Percentiles rank a stretch among this genome's conserved stretches.
Evolutionary conservation across 2,329 filamentous ascomycete genomes (phyloP).

Genomic region (Colletotrichum neosansevieriae): DNA sequence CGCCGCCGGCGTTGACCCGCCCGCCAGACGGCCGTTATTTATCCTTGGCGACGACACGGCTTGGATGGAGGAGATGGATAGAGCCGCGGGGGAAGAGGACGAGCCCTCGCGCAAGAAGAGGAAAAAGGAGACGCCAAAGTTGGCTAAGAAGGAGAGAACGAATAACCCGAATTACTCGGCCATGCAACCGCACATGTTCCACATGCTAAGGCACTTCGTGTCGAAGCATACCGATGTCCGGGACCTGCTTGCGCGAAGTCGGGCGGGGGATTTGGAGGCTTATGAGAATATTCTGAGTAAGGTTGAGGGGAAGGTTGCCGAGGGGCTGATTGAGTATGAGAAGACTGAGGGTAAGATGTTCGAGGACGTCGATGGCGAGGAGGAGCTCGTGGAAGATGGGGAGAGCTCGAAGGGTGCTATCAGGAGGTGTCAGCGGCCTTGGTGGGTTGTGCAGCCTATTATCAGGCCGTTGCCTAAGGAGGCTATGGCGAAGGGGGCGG

Average conservation of each 20-base stretch:
- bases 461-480: slow-evolving; percentile 88
- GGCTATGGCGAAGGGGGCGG: slow-evolving; percentile 83
- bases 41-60: slow-evolving; percentile 68
- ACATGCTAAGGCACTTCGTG: slow-evolving; percentile 87
- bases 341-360: slow-evolving; percentile 62
- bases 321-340: slow-evolving; percentile 78
- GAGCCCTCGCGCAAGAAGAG: slow-evolving; percentile 66
- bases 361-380: slow-evolving; percentile 52
- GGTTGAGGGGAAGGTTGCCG: slow-evolving; percentile 80
- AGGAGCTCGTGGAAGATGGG: slow-evolving; percentile 53
- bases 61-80: slow-evolving; percentile 56
- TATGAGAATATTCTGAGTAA: slow-evolving; percentile 82
- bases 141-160: slow-evolving; percentile 53
- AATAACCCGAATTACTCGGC: slow-evolving; percentile 81
- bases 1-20: slow-evolving; percentile 75
- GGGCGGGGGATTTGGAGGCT: slow-evolving; percentile 77
- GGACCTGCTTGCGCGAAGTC: slow-evolving; percentile 80
- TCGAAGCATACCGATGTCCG: slow-evolving; percentile 84
- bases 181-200: slow-evolving; percentile 94
- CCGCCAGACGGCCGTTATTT: slow-evolving; percentile 78
- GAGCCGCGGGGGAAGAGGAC: slow-evolving; percentile 50
- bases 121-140: slow-evolving; percentile 52
- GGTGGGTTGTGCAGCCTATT: slow-evolving; percentile 92
- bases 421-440: slow-evolving; percentile 81
- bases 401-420: slow-evolving; percentile 77